These are phyloP conservation scores for Penicillium simplicissimum DNA, from an alignment of 495 filamentous ascomycete species.

Conservation along the genomic window DNA sequence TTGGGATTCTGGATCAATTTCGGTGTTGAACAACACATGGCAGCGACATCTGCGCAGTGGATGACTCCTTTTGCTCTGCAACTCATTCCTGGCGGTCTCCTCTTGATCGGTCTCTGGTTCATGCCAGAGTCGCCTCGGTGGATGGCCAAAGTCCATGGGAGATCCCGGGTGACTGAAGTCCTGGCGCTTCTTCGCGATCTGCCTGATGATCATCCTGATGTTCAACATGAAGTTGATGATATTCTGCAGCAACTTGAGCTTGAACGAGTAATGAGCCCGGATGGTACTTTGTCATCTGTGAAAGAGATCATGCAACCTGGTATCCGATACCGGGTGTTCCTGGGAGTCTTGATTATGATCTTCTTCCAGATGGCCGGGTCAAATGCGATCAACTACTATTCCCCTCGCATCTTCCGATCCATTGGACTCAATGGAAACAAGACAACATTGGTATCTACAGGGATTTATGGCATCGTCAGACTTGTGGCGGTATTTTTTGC, in stretches of 20 bases:
- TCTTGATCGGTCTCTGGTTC: conserved; percentile 50
- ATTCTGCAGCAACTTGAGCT: conserved; percentile 18
- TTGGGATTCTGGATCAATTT: conserved; percentile 66
- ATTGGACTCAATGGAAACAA: conserved; percentile 22
- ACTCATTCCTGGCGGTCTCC: conserved; percentile 32
- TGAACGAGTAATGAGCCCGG: conserved; percentile 6
- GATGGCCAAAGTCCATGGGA: conserved; percentile 37
- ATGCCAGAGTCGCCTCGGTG: conserved; percentile 65
- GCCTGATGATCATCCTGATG: conserved; percentile 13
- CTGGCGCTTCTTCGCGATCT: conserved; percentile 17
- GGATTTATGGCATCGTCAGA: conserved; percentile 23
- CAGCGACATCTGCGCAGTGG: conserved; percentile 22
- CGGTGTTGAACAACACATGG: conserved; percentile 20
- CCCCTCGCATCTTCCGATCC: conserved; percentile 22
- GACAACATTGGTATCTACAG: conserved; percentile 19
- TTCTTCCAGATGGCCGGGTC: conserved; percentile 28
- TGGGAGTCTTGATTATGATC: conserved; percentile 44
- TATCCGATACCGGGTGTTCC: conserved; percentile 51
- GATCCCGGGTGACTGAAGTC: conserved; percentile 7
- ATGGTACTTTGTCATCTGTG: conserved; percentile 34
- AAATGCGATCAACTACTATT: conserved; percentile 30
- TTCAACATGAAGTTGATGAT: conserved; percentile 20
- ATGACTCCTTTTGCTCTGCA: conserved; percentile 24
- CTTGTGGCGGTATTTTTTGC: conserved; percentile 14
- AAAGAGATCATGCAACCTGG: conserved; percentile 26